Evolutionary conservation across 768 basidiomycete species (phyloP).

Genomic region (Mycena venus): DNA sequence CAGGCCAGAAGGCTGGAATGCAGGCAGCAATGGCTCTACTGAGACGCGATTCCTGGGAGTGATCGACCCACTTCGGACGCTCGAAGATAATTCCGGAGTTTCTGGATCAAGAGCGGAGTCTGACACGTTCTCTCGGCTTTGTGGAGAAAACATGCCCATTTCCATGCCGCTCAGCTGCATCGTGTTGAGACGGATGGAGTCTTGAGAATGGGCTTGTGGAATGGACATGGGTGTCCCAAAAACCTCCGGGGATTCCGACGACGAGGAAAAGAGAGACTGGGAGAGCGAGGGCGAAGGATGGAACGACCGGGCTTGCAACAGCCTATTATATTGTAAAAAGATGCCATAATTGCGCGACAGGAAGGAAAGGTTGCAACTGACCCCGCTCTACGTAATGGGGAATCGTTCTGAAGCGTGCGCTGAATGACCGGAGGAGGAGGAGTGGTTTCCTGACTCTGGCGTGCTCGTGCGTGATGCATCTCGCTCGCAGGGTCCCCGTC

Average conservation of each 20-base stretch:
- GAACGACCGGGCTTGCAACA: slow-evolving; percentile 70
- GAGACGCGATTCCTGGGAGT: slow-evolving; percentile 27
- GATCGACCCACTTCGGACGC: slow-evolving; percentile 28
- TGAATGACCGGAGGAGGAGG: slow-evolving; percentile 35
- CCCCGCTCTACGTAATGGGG: slow-evolving; percentile 68
- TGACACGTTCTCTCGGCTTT: slow-evolving; percentile 28
- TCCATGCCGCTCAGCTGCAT: slow-evolving; percentile 72
- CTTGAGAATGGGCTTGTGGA: slow-evolving; percentile 65
- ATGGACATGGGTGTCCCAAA: slow-evolving; percentile 30
- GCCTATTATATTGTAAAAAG: slow-evolving; percentile 48
- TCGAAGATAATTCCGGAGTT: slow-evolving; percentile 18
- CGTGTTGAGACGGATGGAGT: slow-evolving; percentile 75
- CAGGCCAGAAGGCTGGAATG: slow-evolving; percentile 52
- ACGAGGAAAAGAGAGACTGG: slow-evolving; percentile 20
- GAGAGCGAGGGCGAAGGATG: slow-evolving; percentile 48
- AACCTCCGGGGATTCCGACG: slow-evolving; percentile 6
- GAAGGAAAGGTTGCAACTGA: slow-evolving; percentile 48
- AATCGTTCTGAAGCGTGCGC: slow-evolving; percentile 47
- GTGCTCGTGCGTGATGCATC: slow-evolving; percentile 17
- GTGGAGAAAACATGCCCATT: slow-evolving; percentile 48
- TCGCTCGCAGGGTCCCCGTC: background rate
- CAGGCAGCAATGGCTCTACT: background rate
- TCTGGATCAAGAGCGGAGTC: background rate
- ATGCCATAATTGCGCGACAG: slow-evolving; percentile 30
- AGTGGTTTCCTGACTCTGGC: slow-evolving; percentile 28